A percentile compares a stretch with the other conserved stretches of the same genome.
These are phyloP conservation scores for Gracilariopsis chorda DNA, from an alignment of 23 red algal genomes.

Conservation along the genomic window DNA sequence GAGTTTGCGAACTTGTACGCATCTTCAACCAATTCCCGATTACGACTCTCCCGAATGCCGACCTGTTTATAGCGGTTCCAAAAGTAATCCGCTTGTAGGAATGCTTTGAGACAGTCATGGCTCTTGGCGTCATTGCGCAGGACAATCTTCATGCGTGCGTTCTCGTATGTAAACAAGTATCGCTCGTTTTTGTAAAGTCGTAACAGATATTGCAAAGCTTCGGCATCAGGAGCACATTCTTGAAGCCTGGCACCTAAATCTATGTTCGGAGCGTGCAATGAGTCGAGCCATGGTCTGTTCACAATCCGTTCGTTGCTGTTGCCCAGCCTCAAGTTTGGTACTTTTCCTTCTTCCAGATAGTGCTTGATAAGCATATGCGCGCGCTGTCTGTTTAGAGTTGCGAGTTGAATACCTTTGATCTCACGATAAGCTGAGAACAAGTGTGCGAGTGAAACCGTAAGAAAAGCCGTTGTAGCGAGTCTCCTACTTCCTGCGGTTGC, in stretches of 20 bases:
- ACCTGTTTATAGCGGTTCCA: slow-evolving; percentile 78
- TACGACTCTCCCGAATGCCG: slow-evolving; percentile 62
- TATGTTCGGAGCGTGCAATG: slow-evolving; percentile 89
- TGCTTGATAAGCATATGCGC: slow-evolving; percentile 89
- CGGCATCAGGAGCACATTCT: slow-evolving; percentile 87
- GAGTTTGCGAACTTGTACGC: slow-evolving; percentile 68
- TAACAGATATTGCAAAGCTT: slow-evolving; percentile 78
- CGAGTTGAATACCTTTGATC: slow-evolving; percentile 89
- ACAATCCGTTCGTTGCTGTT: slow-evolving; percentile 90
- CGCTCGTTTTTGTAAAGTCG: slow-evolving; percentile 76
- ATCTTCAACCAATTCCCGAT: slow-evolving; percentile 81
- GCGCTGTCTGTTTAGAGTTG: slow-evolving; percentile 90
- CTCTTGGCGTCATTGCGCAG: slow-evolving; percentile 82
- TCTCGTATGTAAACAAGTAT: slow-evolving; percentile 85
- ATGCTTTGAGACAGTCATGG: slow-evolving; percentile 85
- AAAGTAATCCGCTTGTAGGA: slow-evolving; percentile 90
- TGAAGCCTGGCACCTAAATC: slow-evolving; percentile 80
- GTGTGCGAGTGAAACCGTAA: slow-evolving; percentile 74
- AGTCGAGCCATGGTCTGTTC: slow-evolving; percentile 88
- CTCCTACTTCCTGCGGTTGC: slow-evolving; percentile 38
- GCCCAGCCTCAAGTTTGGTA: slow-evolving; percentile 62
- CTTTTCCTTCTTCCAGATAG: slow-evolving; percentile 74
- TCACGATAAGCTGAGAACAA: slow-evolving; percentile 82
- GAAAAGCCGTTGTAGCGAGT: slow-evolving; percentile 60
- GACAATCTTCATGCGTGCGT: slow-evolving; percentile 79